A percentile compares a stretch with the other conserved stretches of the same genome.
phyloP scores from a whole-genome alignment of 1,284 basidiomycete species.

The Marasmius tenuissimus region DNA sequence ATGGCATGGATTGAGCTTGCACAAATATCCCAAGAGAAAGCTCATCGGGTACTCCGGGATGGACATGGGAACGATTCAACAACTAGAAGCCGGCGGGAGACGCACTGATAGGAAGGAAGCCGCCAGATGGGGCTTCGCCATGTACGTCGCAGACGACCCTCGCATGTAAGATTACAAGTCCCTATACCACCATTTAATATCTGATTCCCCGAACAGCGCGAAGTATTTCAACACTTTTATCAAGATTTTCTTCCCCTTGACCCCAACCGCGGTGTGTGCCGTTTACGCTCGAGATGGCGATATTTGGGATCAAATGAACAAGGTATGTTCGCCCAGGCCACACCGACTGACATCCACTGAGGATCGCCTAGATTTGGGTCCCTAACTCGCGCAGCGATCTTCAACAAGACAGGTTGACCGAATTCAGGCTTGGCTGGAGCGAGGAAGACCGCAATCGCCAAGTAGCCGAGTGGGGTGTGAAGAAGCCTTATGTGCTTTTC shows the following conservation, averaged over 20 bases:
- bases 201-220: too few species aligned
- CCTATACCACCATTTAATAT: not conserved
- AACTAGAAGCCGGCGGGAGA: not conserved
- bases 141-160: constrained; percentile 4
- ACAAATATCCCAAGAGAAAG: not conserved
- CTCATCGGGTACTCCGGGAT: constrained; percentile 1
- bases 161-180: not conserved
- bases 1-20: not conserved
- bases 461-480: constrained; percentile 11
- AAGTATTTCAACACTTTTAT: not conserved
- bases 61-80: not conserved
- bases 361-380: constrained; percentile 11
- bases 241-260: not conserved
- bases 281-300: not conserved
- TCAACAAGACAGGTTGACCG: not conserved
- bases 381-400: constrained; percentile 1
- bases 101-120: not conserved
- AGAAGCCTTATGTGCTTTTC: constrained; percentile 16
- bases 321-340: not conserved
- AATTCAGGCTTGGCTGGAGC: not conserved
- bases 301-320: not conserved
- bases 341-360: not conserved
- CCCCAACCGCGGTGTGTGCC: not conserved
- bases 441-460: constrained; percentile 12
- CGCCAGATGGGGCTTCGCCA: constrained; percentile 1